A percentile compares a stretch with the other conserved stretches of the same genome.
These are phyloP conservation scores for Symbiodinium natans DNA, from an alignment of 73 alveolate species.

Conservation along the genomic window DNA sequence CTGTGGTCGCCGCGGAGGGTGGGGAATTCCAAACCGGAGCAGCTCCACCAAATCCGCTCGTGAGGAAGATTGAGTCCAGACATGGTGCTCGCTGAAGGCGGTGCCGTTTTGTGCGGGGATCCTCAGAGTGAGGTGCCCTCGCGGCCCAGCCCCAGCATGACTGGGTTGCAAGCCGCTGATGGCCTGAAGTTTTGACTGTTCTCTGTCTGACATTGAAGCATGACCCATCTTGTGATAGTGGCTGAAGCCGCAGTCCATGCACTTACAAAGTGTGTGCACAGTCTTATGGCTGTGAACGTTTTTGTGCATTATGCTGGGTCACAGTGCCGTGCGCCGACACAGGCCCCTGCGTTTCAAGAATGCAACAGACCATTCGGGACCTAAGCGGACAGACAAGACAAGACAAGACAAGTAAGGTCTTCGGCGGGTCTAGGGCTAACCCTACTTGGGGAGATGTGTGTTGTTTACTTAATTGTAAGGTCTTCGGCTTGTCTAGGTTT, in stretches of 20 bases:
- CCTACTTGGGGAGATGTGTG: too few relatives aligned
- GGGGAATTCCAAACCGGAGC: constrained; percentile 51
- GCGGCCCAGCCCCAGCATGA: background rate
- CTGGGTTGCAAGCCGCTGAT: background rate
- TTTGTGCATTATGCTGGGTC: background rate
- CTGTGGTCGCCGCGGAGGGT: background rate
- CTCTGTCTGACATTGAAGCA: background rate
- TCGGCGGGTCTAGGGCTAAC: too few relatives aligned
- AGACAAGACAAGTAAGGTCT: too few relatives aligned
- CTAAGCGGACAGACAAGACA: background rate
- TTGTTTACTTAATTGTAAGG: too few relatives aligned
- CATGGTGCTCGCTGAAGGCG: background rate
- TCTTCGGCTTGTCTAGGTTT: too few relatives aligned
- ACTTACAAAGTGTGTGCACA: background rate
- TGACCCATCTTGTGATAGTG: background rate
- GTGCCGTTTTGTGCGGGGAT: background rate
- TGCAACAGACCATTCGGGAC: background rate
- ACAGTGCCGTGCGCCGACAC: background rate
- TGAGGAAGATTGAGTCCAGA: background rate
- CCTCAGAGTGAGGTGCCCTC: background rate
- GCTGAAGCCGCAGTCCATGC: background rate
- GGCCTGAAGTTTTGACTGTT: background rate
- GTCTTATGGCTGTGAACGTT: background rate
- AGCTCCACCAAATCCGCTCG: constrained; percentile 21
- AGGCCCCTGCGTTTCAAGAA: background rate